Conservation (phyloP, 2,329 filamentous ascomycete genomes). For the Colletotrichum sp. region DNA sequence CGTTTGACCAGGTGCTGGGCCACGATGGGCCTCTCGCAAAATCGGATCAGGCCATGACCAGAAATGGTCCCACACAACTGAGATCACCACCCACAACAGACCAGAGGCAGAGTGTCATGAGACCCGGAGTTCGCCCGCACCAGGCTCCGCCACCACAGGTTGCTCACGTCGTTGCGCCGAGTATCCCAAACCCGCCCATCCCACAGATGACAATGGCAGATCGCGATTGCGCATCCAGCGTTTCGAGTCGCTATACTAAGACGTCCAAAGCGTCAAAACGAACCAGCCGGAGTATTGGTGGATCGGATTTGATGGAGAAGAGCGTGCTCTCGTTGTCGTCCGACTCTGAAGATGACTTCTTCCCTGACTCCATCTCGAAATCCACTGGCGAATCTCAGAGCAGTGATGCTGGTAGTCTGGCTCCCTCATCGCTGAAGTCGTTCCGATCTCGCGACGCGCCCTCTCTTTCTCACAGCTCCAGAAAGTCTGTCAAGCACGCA, state of each 20-base stretch:
- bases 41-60: not conserved
- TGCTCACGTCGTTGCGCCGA: not conserved
- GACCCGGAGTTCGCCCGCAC: not conserved
- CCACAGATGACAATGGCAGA: conserved; percentile 19
- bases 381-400: conserved; percentile 22
- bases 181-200: not conserved
- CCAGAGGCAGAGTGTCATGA: not conserved
- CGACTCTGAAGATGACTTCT: conserved; percentile 58
- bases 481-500: conserved; percentile 41
- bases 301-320: conserved; percentile 57
- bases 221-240: conserved; percentile 40
- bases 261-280: conserved; percentile 59
- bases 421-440: conserved; percentile 13
- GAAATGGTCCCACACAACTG: not conserved
- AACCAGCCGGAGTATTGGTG: conserved; percentile 52
- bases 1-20: conserved; percentile 47
- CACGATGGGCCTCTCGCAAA: conserved; percentile 9
- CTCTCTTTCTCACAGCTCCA: conserved; percentile 29
- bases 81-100: conserved; percentile 5
- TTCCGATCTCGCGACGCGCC: conserved; percentile 24
- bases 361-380: conserved; percentile 33
- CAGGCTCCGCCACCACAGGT: not conserved
- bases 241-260: conserved; percentile 61
- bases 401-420: conserved; percentile 10
- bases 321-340: conserved; percentile 64